Percentiles rank a stretch among this genome's conserved stretches.
phyloP scores from a whole-genome alignment of 1,284 basidiomycete species.

The Leccinum subrobustum region DNA sequence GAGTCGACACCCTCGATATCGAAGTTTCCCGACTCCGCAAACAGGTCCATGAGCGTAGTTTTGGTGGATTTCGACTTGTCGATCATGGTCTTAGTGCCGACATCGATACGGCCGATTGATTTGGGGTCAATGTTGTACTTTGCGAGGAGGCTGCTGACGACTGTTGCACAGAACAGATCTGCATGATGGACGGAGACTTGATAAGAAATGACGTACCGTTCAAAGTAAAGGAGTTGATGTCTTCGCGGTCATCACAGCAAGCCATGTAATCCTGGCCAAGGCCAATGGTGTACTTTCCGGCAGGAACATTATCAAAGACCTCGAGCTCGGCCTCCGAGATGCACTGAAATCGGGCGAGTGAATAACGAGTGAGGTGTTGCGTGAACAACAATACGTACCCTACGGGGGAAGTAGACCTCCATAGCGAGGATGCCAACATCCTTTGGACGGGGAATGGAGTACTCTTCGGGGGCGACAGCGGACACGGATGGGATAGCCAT shows the following conservation, averaged over 20 bases:
- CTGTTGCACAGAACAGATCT: conserved; percentile 38
- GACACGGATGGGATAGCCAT: conserved; percentile 24
- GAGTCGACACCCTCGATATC: conserved; percentile 99
- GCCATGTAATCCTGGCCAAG: conserved; percentile 99
- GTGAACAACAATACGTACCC: conserved; percentile 53
- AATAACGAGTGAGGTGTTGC: conserved; percentile 17
- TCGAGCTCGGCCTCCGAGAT: conserved; percentile 96
- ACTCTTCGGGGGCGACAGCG: conserved; percentile 10
- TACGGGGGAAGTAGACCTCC: conserved; percentile 92
- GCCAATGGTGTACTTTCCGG: conserved; percentile 99
- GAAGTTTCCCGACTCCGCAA: conserved; percentile 86
- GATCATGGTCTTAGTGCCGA: conserved; percentile 98
- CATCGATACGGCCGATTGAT: conserved; percentile 95
- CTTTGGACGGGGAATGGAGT: conserved; percentile 67
- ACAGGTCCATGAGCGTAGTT: conserved; percentile 98
- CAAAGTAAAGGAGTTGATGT: conserved; percentile 97
- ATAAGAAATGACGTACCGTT: conserved; percentile 63
- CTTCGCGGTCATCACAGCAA: conserved; percentile 95
- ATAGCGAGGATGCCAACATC: conserved; percentile 92
- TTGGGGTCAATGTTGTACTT: conserved; percentile 97
- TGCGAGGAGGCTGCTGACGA: conserved; percentile 83
- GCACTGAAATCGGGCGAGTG: conserved; percentile 50
- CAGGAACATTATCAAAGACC: conserved; percentile 91
- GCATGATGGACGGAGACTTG: background rate
- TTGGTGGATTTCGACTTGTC: conserved; percentile 99